These are phyloP conservation scores for Murraya koenigii DNA, from an alignment of 345 rosid genomes.

Conservation along the genomic window DNA sequence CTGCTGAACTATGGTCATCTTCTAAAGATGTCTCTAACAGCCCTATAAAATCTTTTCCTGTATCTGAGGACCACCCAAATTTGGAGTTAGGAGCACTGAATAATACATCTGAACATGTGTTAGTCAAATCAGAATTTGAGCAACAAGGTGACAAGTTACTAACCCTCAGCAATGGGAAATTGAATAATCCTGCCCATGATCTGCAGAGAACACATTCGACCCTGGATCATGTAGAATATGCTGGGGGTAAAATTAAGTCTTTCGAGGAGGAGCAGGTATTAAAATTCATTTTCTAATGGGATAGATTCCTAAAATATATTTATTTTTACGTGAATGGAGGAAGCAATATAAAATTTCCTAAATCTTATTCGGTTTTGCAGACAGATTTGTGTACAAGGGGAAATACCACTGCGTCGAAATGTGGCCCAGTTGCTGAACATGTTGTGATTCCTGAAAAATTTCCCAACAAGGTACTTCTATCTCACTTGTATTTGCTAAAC, in stretches of 20 bases:
- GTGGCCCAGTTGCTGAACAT: slow-evolving; percentile 27
- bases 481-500: neutral
- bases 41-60: slow-evolving; percentile 50
- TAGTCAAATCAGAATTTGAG: slow-evolving; percentile 46
- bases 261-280: slow-evolving; percentile 53
- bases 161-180: slow-evolving; percentile 33
- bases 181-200: slow-evolving; percentile 41
- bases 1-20: slow-evolving; percentile 71
- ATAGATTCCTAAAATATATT: neutral
- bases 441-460: slow-evolving; percentile 15
- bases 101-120: slow-evolving; percentile 31
- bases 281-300: slow-evolving; percentile 9
- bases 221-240: slow-evolving; percentile 32
- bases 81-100: slow-evolving; percentile 41
- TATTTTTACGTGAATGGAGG: slow-evolving; percentile 10
- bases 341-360: neutral
- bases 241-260: slow-evolving; percentile 31
- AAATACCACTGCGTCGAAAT: slow-evolving; percentile 23
- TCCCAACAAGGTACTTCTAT: slow-evolving; percentile 37
- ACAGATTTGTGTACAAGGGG: slow-evolving; percentile 20
- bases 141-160: slow-evolving; percentile 47
- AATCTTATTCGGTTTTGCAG: slow-evolving; percentile 27
- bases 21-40: slow-evolving; percentile 55
- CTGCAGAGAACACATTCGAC: slow-evolving; percentile 27
- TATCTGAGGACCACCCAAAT: slow-evolving; percentile 42